Percentiles rank a stretch among this genome's conserved stretches.
Evolutionary conservation across 2,329 filamentous ascomycete species (phyloP).

Genomic region (Xylariaceae sp.): DNA sequence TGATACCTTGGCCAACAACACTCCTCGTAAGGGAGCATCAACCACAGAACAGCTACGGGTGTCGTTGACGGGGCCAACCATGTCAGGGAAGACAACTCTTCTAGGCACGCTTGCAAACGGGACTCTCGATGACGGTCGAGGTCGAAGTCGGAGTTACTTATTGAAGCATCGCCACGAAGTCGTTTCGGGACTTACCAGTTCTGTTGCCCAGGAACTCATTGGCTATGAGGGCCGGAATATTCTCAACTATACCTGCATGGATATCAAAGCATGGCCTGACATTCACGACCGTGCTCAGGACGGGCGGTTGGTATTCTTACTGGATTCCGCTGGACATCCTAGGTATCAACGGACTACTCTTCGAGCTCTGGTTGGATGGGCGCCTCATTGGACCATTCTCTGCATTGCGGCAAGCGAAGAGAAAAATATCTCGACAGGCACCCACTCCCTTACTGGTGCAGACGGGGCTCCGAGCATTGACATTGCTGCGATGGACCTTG

Average conservation of each 20-base stretch:
- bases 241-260: conserved; percentile 79
- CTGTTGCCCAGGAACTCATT: conserved; percentile 86
- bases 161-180: conserved; percentile 93
- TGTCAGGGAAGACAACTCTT: conserved; percentile 86
- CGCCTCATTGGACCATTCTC: conserved; percentile 85
- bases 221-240: conserved; percentile 64
- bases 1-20: conserved; percentile 14
- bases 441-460: conserved; percentile 42
- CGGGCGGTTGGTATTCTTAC: conserved; percentile 77
- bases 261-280: conserved; percentile 90
- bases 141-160: conserved; percentile 80
- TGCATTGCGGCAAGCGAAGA: conserved; percentile 78
- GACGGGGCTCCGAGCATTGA: conserved; percentile 48
- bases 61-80: conserved; percentile 82
- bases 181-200: conserved; percentile 85
- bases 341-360: conserved; percentile 85
- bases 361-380: conserved; percentile 88
- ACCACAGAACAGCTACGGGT: conserved; percentile 72
- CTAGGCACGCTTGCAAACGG: conserved; percentile 85
- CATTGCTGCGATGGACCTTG: conserved; percentile 61
- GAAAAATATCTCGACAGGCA: conserved; percentile 38
- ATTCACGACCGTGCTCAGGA: conserved; percentile 74
- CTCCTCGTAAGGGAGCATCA: conserved; percentile 43
- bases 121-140: conserved; percentile 83
- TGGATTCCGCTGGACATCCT: conserved; percentile 87